Evolutionary conservation across 23 red algal species (phyloP).

Genomic region (Pyropia haitanensis): DNA sequence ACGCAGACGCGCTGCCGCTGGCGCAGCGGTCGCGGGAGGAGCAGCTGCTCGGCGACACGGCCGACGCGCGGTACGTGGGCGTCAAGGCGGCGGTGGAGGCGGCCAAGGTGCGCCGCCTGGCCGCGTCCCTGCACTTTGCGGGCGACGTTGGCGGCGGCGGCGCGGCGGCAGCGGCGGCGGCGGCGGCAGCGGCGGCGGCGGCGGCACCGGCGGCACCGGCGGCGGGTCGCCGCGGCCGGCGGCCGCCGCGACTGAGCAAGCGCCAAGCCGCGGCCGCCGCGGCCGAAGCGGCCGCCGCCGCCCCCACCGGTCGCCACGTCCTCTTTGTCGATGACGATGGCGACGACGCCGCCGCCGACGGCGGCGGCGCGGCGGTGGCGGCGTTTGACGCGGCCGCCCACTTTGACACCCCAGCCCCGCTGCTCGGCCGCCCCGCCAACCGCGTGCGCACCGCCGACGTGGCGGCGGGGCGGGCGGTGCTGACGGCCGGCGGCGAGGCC

Average conservation of each 20-base stretch:
- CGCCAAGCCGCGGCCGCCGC: neutral
- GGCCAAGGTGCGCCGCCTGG: conserved; percentile 18
- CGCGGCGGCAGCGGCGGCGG: conserved; percentile 9
- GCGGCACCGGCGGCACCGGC: neutral
- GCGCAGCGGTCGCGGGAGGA: conserved; percentile 8
- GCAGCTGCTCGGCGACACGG: conserved; percentile 29
- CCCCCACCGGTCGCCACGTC: neutral
- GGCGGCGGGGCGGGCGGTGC: neutral
- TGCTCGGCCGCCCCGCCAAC: no score
- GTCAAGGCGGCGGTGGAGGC: conserved; percentile 38
- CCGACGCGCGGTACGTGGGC: conserved; percentile 43
- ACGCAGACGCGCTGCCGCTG: conserved; percentile 21
- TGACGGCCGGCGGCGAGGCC: neutral
- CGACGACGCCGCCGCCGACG: no score
- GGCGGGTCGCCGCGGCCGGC: neutral
- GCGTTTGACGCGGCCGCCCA: no score
- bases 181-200: conserved; percentile 13
- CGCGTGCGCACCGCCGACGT: no score
- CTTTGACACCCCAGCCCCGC: no score
- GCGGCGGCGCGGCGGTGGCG: no score
- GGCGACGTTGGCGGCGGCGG: neutral
- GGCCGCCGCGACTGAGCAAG: neutral
- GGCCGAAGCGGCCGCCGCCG: neutral
- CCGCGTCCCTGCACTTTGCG: conserved; percentile 29
- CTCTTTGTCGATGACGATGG: no score